A percentile compares a stretch with the other conserved stretches of the same genome.
Conservation (phyloP, 495 filamentous ascomycete species). For the Penicillium cataractarum region DNA sequence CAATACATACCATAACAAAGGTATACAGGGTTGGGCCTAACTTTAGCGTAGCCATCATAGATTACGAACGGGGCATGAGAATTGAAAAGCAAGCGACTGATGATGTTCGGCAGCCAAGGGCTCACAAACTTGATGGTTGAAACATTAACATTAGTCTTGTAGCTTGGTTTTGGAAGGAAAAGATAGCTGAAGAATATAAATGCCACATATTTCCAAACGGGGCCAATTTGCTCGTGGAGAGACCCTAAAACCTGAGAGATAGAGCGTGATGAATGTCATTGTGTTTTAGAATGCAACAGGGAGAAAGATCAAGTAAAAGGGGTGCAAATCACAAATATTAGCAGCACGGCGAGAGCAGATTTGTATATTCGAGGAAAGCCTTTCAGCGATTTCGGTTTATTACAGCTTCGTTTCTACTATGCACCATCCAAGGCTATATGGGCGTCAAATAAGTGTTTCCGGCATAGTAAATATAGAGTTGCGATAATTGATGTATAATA, state of each 20-base stretch:
- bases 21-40: neutral
- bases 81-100: neutral
- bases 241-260: neutral
- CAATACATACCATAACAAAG: neutral
- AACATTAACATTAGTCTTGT: neutral
- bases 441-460: no score
- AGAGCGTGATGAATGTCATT: neutral
- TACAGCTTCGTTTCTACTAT: no score
- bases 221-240: neutral
- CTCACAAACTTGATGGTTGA: neutral
- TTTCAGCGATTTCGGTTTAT: no score
- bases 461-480: no score
- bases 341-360: no score
- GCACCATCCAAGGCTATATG: no score
- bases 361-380: no score
- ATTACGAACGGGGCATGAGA: neutral
- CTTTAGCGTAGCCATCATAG: neutral
- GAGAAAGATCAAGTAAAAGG: neutral
- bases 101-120: neutral
- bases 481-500: no score
- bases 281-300: neutral
- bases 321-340: neutral
- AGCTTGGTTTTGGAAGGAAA: neutral
- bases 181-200: neutral
- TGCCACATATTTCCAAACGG: neutral